These are phyloP conservation scores for Lobosporangium transversale DNA, from an alignment of 192 early-diverging fungal species.

Conservation along the genomic window DNA sequence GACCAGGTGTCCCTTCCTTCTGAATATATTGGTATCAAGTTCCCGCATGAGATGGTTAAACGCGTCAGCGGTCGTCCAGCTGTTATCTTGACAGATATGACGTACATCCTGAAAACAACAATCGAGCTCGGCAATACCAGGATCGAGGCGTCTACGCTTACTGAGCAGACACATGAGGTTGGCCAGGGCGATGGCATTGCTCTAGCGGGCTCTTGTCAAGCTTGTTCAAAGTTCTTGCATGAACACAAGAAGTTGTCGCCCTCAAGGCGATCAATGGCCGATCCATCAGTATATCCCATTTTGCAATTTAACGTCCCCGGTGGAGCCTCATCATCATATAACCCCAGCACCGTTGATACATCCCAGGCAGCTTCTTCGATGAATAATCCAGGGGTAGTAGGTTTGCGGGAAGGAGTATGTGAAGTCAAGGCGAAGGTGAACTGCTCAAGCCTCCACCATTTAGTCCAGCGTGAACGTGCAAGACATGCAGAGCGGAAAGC, in stretches of 20 bases:
- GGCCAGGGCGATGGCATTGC: slow-evolving; percentile 8
- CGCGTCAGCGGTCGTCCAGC: slow-evolving; percentile 19
- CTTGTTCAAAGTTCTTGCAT: slow-evolving; percentile 38
- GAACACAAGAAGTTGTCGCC: slow-evolving; percentile 25
- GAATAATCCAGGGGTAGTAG: slow-evolving; percentile 27
- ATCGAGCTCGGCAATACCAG: slow-evolving; percentile 19
- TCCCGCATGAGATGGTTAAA: slow-evolving; percentile 39
- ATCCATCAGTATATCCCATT: slow-evolving; percentile 30
- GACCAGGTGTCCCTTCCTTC: slow-evolving; percentile 11
- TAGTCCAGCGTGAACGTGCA: slow-evolving; percentile 11
- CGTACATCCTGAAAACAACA: slow-evolving; percentile 10
- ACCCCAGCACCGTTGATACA: not conserved
- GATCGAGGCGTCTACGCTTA: not conserved
- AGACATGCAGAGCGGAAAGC: not conserved
- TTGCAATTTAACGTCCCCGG: slow-evolving; percentile 39
- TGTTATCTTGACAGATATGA: slow-evolving; percentile 33
- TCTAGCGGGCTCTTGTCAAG: slow-evolving; percentile 3
- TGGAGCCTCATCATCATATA: not conserved
- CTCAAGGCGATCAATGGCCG: not conserved
- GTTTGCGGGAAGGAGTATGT: slow-evolving; percentile 33
- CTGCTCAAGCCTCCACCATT: slow-evolving; percentile 41
- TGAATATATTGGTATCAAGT: slow-evolving; percentile 27
- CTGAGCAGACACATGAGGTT: too few relatives aligned
- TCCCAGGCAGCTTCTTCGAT: not conserved
- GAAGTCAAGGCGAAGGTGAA: slow-evolving; percentile 43